A percentile compares a stretch with the other conserved stretches of the same genome.
These are phyloP conservation scores for Pseudogymnoascus verrucosus DNA, from an alignment of 2,329 filamentous ascomycete species.

Conservation along the genomic window DNA sequence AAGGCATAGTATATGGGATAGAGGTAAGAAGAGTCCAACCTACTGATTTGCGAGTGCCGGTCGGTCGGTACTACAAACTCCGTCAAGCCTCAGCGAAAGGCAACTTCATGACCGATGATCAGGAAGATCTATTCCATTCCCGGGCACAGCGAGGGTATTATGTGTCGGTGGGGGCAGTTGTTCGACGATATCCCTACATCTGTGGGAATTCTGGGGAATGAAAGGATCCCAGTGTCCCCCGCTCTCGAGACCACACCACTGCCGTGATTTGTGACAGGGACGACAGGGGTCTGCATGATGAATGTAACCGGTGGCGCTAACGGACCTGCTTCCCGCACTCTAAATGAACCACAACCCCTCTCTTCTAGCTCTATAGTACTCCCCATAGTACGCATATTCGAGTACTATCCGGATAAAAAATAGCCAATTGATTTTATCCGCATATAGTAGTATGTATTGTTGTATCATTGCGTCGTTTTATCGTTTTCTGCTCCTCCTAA, in stretches of 20 bases:
- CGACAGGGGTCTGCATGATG: not conserved
- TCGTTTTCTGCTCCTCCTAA: not conserved
- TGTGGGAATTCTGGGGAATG: not conserved
- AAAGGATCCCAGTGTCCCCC: not conserved
- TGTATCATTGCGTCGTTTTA: not conserved
- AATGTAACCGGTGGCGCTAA: constrained; percentile 5
- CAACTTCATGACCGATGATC: not conserved
- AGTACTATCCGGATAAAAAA: constrained; percentile 1
- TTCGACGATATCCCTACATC: not conserved
- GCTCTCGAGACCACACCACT: not conserved
- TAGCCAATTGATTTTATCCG: not conserved
- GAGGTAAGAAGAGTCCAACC: not conserved
- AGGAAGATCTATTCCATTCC: not conserved
- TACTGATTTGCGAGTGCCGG: not conserved
- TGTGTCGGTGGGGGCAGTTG: not conserved
- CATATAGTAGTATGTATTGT: not conserved
- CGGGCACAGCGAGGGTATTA: not conserved
- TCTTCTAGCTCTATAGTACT: not conserved
- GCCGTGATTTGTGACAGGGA: not conserved
- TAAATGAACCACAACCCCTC: constrained; percentile 6
- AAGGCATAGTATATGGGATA: not conserved
- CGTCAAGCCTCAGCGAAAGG: not conserved
- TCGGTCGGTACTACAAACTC: not conserved
- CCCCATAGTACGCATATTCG: not conserved
- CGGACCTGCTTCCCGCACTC: constrained; percentile 5